Percentiles rank a stretch among this genome's conserved stretches.
Conservation (phyloP, 345 rosid species). For the Eucalyptus leucophloia region DNA sequence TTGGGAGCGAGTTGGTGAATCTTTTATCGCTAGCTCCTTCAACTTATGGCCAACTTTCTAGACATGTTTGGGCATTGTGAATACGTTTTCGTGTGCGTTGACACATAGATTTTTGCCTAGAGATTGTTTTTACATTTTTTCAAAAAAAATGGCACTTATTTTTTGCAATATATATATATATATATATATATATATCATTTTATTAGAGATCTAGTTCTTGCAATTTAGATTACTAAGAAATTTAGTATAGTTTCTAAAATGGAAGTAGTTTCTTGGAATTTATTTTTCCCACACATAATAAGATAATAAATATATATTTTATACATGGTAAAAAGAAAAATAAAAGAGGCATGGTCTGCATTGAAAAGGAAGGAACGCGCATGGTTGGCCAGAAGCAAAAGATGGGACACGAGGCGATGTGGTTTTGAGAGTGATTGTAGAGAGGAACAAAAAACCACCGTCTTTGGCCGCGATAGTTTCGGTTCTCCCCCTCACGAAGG, state of each 20-base stretch:
- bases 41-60: too few species aligned
- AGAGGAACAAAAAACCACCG: background rate
- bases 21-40: too few species aligned
- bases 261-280: background rate
- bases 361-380: background rate
- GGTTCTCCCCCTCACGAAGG: too few species aligned
- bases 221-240: background rate
- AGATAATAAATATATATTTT: too few species aligned
- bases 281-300: background rate
- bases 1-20: too few species aligned
- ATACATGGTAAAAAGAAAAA: background rate
- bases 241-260: background rate
- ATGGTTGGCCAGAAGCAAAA: background rate
- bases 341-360: background rate
- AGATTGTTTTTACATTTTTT: too few species aligned
- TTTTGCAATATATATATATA: too few species aligned
- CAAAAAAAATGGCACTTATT: too few species aligned
- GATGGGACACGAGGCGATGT: background rate
- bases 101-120: too few species aligned
- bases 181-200: too few species aligned
- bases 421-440: background rate
- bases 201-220: background rate
- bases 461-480: fast-evolving
- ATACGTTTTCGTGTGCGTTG: too few species aligned
- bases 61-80: too few species aligned